Percentiles rank a stretch among this genome's conserved stretches.
phyloP scores from a whole-genome alignment of 768 basidiomycete species.

The Tephrocybe sp. region DNA sequence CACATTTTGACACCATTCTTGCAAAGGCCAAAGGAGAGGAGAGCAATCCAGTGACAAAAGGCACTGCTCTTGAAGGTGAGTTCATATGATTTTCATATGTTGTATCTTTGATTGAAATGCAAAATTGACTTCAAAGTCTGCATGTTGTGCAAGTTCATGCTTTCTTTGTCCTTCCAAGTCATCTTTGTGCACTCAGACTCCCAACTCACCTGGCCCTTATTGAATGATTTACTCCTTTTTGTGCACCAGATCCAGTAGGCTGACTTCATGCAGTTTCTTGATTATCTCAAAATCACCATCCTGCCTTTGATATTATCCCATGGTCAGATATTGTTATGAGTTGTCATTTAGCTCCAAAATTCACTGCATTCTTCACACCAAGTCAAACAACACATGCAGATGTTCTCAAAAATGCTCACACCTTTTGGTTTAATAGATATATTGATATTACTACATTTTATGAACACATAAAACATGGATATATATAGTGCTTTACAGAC shows the following conservation, averaged over 20 bases:
- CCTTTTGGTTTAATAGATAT: conserved; percentile 4
- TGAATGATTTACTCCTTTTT: conserved; percentile 21
- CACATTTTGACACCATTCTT: too few relatives aligned
- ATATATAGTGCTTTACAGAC: too few relatives aligned
- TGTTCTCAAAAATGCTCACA: background rate
- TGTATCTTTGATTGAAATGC: too few relatives aligned
- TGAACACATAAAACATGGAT: background rate
- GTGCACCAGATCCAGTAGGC: conserved; percentile 7
- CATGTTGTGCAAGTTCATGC: too few relatives aligned
- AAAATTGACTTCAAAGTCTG: too few relatives aligned
- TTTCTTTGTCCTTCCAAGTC: too few relatives aligned
- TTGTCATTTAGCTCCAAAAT: conserved; percentile 4
- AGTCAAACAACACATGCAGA: too few relatives aligned
- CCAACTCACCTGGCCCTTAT: background rate
- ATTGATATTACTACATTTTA: conserved; percentile 3
- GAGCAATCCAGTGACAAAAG: too few relatives aligned
- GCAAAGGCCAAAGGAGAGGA: too few relatives aligned
- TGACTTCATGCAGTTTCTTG: conserved; percentile 10
- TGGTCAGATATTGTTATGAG: conserved; percentile 2
- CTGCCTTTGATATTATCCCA: background rate
- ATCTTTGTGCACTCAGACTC: background rate
- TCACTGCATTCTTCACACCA: background rate
- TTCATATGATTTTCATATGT: too few relatives aligned
- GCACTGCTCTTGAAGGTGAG: too few relatives aligned
- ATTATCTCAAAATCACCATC: background rate